phyloP scores from a whole-genome alignment of 2,329 filamentous ascomycete genomes.

The Sarocladium oryzae region DNA sequence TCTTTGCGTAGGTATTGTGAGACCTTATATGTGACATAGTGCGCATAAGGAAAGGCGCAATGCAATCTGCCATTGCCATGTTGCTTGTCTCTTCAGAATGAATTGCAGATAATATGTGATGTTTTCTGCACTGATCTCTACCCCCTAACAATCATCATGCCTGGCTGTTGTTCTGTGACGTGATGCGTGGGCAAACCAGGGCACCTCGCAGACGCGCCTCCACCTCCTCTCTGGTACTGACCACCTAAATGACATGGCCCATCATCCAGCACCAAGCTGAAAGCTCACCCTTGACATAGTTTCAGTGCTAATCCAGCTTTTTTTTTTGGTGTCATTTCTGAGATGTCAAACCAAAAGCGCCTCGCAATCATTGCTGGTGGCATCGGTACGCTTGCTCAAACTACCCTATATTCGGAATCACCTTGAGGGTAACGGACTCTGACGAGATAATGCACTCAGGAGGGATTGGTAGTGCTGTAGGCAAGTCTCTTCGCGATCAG shows the following conservation, averaged over 20 bases:
- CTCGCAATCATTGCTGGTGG: conserved; percentile 12
- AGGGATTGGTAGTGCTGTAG: conserved; percentile 12
- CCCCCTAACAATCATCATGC: too few relatives aligned
- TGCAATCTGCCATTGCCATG: too few relatives aligned
- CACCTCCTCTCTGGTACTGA: too few relatives aligned
- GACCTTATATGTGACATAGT: neutral
- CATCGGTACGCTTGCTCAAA: conserved; percentile 8
- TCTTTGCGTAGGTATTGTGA: neutral
- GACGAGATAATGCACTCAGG: conserved; percentile 4
- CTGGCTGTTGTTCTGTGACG: too few relatives aligned
- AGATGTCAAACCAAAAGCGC: conserved; percentile 8
- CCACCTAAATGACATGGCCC: neutral
- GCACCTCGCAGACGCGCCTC: too few relatives aligned
- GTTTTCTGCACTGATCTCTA: too few relatives aligned
- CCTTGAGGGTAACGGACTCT: neutral
- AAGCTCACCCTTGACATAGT: neutral
- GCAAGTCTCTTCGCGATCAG: conserved; percentile 6
- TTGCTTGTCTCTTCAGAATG: too few relatives aligned
- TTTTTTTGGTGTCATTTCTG: neutral
- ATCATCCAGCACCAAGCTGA: neutral
- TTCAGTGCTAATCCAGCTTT: neutral
- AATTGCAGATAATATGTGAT: too few relatives aligned
- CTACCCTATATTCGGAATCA: neutral
- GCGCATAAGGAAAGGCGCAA: too few relatives aligned
- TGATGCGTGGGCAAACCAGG: too few relatives aligned